phyloP scores from a whole-genome alignment of 352 stramenopile species.

The Phytophthora citricola region DNA sequence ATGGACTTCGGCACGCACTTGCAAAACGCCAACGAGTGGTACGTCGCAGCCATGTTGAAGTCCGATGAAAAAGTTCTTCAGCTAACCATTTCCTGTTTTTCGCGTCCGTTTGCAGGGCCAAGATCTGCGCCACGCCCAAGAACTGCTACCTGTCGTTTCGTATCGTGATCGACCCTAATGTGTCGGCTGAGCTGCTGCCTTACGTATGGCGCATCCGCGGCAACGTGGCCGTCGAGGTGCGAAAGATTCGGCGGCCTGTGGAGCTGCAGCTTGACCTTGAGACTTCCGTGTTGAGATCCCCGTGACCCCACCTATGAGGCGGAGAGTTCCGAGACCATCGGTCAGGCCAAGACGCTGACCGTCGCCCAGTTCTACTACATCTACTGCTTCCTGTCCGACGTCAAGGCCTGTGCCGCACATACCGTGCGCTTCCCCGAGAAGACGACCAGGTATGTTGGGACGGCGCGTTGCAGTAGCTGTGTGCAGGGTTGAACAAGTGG shows the following conservation, averaged over 20 bases:
- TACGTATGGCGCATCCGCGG: conserved; percentile 76
- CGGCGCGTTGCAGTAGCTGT: conserved; percentile 10
- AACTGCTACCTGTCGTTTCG: conserved; percentile 80
- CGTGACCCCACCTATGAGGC: conserved; percentile 28
- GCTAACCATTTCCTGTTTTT: conserved; percentile 10
- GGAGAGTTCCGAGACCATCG: conserved; percentile 54
- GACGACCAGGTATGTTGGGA: conserved; percentile 32
- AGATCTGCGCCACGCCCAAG: conserved; percentile 75
- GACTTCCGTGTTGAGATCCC: conserved; percentile 34
- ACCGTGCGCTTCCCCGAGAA: conserved; percentile 64
- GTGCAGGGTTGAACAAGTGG: conserved; percentile 16
- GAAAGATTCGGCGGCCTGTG: conserved; percentile 68
- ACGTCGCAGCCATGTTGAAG: conserved; percentile 28
- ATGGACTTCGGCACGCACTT: conserved; percentile 76
- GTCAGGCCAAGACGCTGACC: conserved; percentile 66
- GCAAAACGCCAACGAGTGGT: conserved; percentile 84
- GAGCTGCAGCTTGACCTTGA: conserved; percentile 38
- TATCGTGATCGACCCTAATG: conserved; percentile 69
- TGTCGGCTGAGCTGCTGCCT: conserved; percentile 68
- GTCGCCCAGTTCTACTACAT: conserved; percentile 86
- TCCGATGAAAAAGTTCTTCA: conserved; percentile 1
- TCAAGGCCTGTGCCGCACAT: conserved; percentile 69
- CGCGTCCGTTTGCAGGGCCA: conserved; percentile 47
- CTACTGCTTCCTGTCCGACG: conserved; percentile 80
- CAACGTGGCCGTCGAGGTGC: conserved; percentile 77